Base-by-base conservation (phyloP, 345 rosid species). In the Ceriops tagal region DNA sequence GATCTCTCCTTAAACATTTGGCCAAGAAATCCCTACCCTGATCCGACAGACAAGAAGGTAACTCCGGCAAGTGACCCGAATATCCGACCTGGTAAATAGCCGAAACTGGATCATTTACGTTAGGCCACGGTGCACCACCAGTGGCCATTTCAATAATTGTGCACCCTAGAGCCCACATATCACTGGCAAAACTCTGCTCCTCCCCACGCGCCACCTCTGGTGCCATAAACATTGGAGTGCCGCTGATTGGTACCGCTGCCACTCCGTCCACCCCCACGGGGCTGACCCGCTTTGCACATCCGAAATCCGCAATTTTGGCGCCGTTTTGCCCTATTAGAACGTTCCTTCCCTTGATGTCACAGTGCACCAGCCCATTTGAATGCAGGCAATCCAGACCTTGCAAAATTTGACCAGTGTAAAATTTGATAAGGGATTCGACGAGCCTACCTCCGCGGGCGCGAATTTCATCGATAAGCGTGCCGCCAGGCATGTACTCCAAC, bases 131-230 rank as follows among this genome's bases (percentile, higher is more conserved):
- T 35, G 65, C 9, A 2, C 77, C 74, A 4, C 96, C 93, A 9
- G 83, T 89, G 0, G 87, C 85, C 97, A 92, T 92, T 78, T 92
- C 97, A 6, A 92, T 75, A 39, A 89, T 69, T 46, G 92, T 85
- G 77, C 97, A 92, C 18, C 96, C 97, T 27, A 87, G n/a, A 21
- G 86, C 83, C 96, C 97, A 89, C 2, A 89, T 58, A 64, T 89
- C 97, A 53, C 85, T 71, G 5, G 86, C 75, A 26, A 56, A 55
- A 73, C 93, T 87, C 81, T 89, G 96, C 51, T 83, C 83, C 53
- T 85, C 92, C 37, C 96, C 96, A 68, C 93, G 90, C 65, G 96
- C 96, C 77, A 77, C 92, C 83, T 92, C 96, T 1, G 97, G 93
- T 0, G 93, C 88, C 97, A 89, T 92, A 65, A 85, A 92, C 76